Evolutionary conservation across 176 grass and related monocot genomes (phyloP).

Genomic region (Aegilops bicornis): DNA sequence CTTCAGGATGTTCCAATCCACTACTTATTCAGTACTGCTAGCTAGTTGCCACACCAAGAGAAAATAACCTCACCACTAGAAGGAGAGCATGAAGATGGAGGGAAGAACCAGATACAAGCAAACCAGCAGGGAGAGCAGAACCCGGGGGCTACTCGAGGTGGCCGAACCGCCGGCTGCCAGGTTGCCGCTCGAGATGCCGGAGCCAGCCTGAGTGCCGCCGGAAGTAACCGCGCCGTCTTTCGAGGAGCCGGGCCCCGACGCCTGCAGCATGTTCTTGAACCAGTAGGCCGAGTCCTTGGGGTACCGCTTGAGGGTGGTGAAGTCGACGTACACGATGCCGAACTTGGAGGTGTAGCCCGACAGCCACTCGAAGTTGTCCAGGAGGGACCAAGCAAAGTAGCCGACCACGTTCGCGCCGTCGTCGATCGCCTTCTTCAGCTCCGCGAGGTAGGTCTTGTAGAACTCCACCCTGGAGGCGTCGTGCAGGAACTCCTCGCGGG

Average conservation of each 20-base stretch:
- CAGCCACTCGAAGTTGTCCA: conserved; percentile 88
- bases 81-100: conserved; percentile 20
- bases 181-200: neutral
- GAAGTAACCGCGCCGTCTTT: conserved; percentile 15
- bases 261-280: conserved; percentile 66
- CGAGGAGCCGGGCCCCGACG: conserved; percentile 6
- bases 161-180: conserved; percentile 10
- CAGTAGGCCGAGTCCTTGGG: conserved; percentile 79
- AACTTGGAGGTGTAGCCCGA: conserved; percentile 80
- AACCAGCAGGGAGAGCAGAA: conserved; percentile 30
- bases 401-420: conserved; percentile 57
- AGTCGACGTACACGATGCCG: conserved; percentile 79
- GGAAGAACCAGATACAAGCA: conserved; percentile 35
- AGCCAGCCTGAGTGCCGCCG: neutral
- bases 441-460: conserved; percentile 63
- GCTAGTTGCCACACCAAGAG: neutral
- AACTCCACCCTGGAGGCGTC: conserved; percentile 45
- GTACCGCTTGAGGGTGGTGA: conserved; percentile 52
- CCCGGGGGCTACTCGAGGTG: neutral
- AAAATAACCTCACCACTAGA: neutral
- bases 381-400: conserved; percentile 81
- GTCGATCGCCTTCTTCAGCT: conserved; percentile 73
- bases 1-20: neutral
- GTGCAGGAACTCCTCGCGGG: conserved; percentile 36
- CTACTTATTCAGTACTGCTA: neutral